Percentiles rank a stretch among this genome's conserved stretches.
These are phyloP conservation scores for Pseudoperonospora humuli DNA, from an alignment of 352 stramenopile species.

Conservation along the genomic window DNA sequence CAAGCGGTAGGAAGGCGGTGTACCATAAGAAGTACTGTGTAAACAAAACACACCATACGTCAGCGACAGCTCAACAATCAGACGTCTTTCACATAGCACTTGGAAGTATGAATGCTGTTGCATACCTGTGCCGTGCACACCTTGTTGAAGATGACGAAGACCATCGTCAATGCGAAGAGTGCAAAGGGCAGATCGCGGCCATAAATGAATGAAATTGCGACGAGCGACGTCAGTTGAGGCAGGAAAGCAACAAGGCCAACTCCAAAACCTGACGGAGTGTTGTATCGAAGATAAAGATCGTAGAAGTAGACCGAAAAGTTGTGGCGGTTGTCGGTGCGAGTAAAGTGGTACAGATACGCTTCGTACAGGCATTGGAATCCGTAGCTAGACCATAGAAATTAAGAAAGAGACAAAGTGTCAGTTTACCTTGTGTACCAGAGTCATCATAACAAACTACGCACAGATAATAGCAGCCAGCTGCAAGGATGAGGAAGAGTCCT, in stretches of 20 bases:
- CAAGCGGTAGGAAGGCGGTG: conserved; percentile 85
- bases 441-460: conserved; percentile 31
- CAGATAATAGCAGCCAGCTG: conserved; percentile 74
- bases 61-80: conserved; percentile 1
- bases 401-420: background rate
- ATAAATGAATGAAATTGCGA: conserved; percentile 64
- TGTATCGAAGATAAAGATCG: conserved; percentile 96
- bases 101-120: background rate
- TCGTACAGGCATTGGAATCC: conserved; percentile 93
- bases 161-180: conserved; percentile 95
- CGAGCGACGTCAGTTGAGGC: conserved; percentile 67
- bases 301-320: conserved; percentile 99
- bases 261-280: conserved; percentile 63
- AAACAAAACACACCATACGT: conserved; percentile 22
- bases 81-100: background rate
- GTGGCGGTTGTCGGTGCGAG: conserved; percentile 97
- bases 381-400: conserved; percentile 36
- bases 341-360: conserved; percentile 98
- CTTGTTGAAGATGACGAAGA: conserved; percentile 99
- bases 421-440: background rate
- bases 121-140: conserved; percentile 82
- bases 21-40: conserved; percentile 99
- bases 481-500: conserved; percentile 79
- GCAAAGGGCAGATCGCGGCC: conserved; percentile 88
- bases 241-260: conserved; percentile 80